phyloP scores from a whole-genome alignment of 768 basidiomycete genomes.

The Daedaleopsis nitida region DNA sequence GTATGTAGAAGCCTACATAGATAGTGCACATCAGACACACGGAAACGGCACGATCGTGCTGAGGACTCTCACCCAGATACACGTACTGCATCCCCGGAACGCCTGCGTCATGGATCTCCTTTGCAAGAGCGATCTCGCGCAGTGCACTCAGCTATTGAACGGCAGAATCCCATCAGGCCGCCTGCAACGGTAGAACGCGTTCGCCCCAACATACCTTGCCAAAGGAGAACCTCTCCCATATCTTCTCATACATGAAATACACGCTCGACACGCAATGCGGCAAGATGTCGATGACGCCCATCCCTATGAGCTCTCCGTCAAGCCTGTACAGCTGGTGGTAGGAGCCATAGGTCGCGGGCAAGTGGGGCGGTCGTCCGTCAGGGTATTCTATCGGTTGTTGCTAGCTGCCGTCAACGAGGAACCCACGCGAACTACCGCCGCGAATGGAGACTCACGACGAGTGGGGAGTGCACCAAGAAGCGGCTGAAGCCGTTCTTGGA shows the following conservation, averaged over 20 bases:
- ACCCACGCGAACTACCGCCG: too few species aligned
- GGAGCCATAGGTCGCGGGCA: slow-evolving; percentile 85
- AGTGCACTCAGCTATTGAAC: slow-evolving; percentile 75
- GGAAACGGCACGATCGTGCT: neutral
- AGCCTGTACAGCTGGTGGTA: slow-evolving; percentile 89
- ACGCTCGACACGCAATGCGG: slow-evolving; percentile 83
- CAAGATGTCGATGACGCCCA: slow-evolving; percentile 89
- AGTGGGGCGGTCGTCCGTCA: slow-evolving; percentile 47
- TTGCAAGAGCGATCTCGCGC: slow-evolving; percentile 73
- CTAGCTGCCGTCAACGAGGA: slow-evolving; percentile 37
- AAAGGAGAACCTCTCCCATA: slow-evolving; percentile 68
- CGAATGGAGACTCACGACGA: slow-evolving; percentile 51
- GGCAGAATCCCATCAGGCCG: neutral
- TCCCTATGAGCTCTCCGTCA: slow-evolving; percentile 79
- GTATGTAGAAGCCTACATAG: slow-evolving; percentile 82
- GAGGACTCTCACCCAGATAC: slow-evolving; percentile 75
- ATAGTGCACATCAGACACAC: neutral
- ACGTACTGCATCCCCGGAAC: slow-evolving; percentile 60
- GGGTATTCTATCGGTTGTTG: slow-evolving; percentile 61
- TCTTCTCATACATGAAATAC: slow-evolving; percentile 87
- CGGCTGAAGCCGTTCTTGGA: slow-evolving; percentile 55
- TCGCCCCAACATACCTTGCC: slow-evolving; percentile 57
- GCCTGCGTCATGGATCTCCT: slow-evolving; percentile 76
- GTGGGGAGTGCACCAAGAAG: slow-evolving; percentile 81
- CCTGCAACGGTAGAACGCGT: neutral